A percentile compares a stretch with the other conserved stretches of the same genome.
phyloP scores from a whole-genome alignment of 306 rosid species.

The Glycine soja region DNA sequence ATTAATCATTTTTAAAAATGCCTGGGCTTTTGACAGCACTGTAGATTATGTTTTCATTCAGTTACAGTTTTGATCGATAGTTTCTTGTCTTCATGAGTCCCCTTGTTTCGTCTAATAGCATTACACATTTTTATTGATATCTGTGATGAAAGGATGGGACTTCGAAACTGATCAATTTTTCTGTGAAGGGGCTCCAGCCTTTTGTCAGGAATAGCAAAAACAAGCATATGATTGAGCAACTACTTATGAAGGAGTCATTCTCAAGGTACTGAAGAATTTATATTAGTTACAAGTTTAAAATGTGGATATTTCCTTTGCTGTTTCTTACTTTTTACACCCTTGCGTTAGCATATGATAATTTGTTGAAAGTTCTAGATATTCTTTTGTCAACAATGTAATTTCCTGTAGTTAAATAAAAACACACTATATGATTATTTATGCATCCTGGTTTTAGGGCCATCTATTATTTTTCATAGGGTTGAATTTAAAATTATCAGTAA shows the following conservation, averaged over 20 bases:
- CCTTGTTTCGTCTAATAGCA: slow-evolving; percentile 24
- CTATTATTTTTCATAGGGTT: slow-evolving; percentile 2
- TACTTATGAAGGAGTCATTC: slow-evolving; percentile 81
- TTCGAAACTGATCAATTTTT: slow-evolving; percentile 43
- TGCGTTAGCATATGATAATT: slow-evolving; percentile 10
- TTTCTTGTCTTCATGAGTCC: slow-evolving; percentile 36
- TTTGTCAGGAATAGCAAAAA: slow-evolving; percentile 53
- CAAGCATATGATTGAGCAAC: slow-evolving; percentile 70
- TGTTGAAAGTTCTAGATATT: slow-evolving; percentile 31
- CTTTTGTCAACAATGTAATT: slow-evolving; percentile 26
- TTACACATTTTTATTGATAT: slow-evolving; percentile 34
- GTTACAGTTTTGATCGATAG: slow-evolving; percentile 9
- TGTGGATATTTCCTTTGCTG: slow-evolving; percentile 31
- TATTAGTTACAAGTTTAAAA: slow-evolving; percentile 15
- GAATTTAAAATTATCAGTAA: slow-evolving; percentile 27
- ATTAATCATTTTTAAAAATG: neutral
- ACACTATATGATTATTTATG: neutral
- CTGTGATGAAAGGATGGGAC: slow-evolving; percentile 56
- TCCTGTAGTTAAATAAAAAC: slow-evolving; percentile 25
- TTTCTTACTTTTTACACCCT: slow-evolving; percentile 15
- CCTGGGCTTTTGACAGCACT: slow-evolving; percentile 17
- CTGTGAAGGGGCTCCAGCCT: slow-evolving; percentile 55
- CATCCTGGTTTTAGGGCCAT: slow-evolving; percentile 26
- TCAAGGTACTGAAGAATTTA: slow-evolving; percentile 67
- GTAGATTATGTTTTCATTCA: slow-evolving; percentile 30